These are phyloP conservation scores for Balakata baccata DNA, from an alignment of 345 rosid genomes.

Conservation along the genomic window DNA sequence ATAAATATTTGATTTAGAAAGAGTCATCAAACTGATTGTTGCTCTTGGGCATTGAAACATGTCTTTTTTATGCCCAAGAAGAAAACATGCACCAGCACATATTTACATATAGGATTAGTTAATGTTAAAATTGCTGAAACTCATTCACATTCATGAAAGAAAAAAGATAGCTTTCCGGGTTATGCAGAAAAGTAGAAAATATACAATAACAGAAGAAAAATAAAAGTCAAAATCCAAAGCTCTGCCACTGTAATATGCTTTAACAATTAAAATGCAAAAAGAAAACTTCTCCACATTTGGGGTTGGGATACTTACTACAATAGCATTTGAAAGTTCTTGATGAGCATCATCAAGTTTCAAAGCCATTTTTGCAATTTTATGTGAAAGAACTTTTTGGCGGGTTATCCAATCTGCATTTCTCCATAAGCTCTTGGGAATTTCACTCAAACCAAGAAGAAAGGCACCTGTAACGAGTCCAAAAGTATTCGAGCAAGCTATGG, in stretches of 20 bases:
- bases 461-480: slow-evolving; percentile 99
- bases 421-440: slow-evolving; percentile 90
- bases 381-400: slow-evolving; percentile 95
- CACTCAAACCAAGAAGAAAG: slow-evolving; percentile 98
- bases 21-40: background rate
- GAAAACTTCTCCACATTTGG: background rate
- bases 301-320: slow-evolving; percentile 59
- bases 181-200: background rate
- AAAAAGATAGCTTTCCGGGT: background rate
- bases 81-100: background rate
- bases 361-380: slow-evolving; percentile 96
- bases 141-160: background rate
- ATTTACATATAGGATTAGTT: background rate
- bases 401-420: slow-evolving; percentile 86
- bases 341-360: slow-evolving; percentile 97
- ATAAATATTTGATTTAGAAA: background rate
- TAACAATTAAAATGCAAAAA: background rate
- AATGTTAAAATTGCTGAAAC: background rate
- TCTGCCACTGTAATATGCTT: background rate
- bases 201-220: background rate
- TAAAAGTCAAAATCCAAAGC: background rate
- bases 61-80: background rate
- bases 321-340: slow-evolving; percentile 94
- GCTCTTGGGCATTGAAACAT: background rate
- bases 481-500: slow-evolving; percentile 99